Conservation (phyloP, 2,329 filamentous ascomycete species). For the Stagonosporopsis vannaccii region DNA sequence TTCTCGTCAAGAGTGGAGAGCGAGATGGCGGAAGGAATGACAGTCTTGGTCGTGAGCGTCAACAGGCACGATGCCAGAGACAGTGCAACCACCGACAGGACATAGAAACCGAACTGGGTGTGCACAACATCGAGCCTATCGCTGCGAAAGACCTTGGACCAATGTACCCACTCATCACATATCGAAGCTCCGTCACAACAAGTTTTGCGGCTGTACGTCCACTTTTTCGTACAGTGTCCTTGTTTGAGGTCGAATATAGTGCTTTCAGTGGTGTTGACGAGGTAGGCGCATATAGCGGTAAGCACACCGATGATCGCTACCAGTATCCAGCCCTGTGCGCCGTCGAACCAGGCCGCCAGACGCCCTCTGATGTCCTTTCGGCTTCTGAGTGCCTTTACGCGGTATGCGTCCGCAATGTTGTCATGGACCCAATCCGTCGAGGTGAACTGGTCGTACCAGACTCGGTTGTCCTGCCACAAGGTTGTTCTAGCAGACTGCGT, state of each 20-base stretch:
- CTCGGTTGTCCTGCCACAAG: slow-evolving; percentile 79
- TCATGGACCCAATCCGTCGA: slow-evolving; percentile 99
- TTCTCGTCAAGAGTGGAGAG: slow-evolving; percentile 93
- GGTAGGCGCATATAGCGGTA: slow-evolving; percentile 85
- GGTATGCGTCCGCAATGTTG: slow-evolving; percentile 91
- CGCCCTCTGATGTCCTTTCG: slow-evolving; percentile 87
- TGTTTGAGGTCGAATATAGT: slow-evolving; percentile 90
- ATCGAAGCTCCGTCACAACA: slow-evolving; percentile 65
- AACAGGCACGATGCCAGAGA: slow-evolving; percentile 77
- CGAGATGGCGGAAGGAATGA: slow-evolving; percentile 86
- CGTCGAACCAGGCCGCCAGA: slow-evolving; percentile 78
- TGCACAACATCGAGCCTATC: slow-evolving; percentile 59
- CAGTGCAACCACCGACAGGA: slow-evolving; percentile 73
- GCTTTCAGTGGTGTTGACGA: slow-evolving; percentile 85
- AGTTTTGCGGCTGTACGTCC: slow-evolving; percentile 75
- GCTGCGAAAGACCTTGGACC: slow-evolving; percentile 67
- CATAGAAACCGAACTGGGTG: slow-evolving; percentile 80
- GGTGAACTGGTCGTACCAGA: slow-evolving; percentile 99
- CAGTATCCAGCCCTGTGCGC: slow-evolving; percentile 91
- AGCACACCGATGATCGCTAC: slow-evolving; percentile 88
- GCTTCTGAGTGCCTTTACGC: slow-evolving; percentile 81
- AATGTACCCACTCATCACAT: slow-evolving; percentile 68
- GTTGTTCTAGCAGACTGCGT: slow-evolving; percentile 71
- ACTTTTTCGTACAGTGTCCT: slow-evolving; percentile 76
- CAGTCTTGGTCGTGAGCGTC: slow-evolving; percentile 89